phyloP scores from a whole-genome alignment of 768 basidiomycete species.

The Pulveroboletus ravenelii region DNA sequence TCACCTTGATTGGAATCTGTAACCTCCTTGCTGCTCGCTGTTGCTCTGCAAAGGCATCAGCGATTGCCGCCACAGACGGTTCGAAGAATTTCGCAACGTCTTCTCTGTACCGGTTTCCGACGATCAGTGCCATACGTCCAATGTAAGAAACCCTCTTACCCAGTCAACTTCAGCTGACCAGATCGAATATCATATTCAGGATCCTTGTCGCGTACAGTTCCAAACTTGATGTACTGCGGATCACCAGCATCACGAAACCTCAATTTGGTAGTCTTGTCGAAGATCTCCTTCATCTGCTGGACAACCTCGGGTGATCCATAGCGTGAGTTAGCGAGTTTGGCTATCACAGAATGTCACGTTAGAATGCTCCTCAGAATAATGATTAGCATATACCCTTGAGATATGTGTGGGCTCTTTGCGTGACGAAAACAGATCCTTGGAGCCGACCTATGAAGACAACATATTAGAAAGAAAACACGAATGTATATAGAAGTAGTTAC shows the following conservation, averaged over 20 bases:
- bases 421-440: constrained; percentile 37
- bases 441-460: constrained; percentile 28
- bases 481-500: constrained; percentile 5
- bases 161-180: constrained; percentile 35
- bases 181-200: constrained; percentile 29
- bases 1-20: constrained; percentile 26
- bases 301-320: constrained; percentile 30
- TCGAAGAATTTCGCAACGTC: constrained; percentile 40
- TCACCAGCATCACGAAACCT: constrained; percentile 35
- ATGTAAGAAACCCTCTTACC: constrained; percentile 23
- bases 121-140: not conserved
- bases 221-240: constrained; percentile 38
- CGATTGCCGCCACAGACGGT: constrained; percentile 36
- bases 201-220: constrained; percentile 34
- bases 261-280: constrained; percentile 35
- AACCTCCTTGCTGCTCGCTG: constrained; percentile 12
- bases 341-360: constrained; percentile 11
- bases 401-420: constrained; percentile 23
- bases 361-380: not conserved
- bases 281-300: constrained; percentile 28
- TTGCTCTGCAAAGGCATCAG: constrained; percentile 32
- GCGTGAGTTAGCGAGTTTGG: constrained; percentile 25
- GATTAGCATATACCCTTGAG: constrained; percentile 21
- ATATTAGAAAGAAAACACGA: not conserved
- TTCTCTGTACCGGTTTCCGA: constrained; percentile 15